Conservation (phyloP, 331 rosid genomes). For the Pyracantha coccinea region DNA sequence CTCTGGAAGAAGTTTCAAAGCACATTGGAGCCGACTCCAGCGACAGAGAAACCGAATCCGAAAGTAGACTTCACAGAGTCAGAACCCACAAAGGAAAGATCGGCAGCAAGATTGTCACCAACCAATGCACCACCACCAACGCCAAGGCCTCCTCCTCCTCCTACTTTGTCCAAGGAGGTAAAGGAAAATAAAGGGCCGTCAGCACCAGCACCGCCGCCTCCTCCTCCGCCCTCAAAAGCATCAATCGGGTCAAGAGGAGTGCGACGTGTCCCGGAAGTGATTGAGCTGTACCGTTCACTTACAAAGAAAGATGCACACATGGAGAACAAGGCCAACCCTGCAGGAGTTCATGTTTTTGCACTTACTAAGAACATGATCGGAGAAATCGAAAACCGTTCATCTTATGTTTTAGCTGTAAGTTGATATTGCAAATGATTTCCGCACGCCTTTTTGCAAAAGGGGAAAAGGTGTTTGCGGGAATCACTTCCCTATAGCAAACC, state of each 20-base stretch:
- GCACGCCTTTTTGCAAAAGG: neutral
- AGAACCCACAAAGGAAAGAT: constrained; percentile 28
- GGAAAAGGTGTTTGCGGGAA: no score
- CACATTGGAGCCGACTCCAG: constrained; percentile 32
- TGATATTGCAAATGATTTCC: neutral
- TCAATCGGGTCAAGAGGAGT: constrained; percentile 45
- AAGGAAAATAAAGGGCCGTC: constrained; percentile 27
- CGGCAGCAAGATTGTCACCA: constrained; percentile 22
- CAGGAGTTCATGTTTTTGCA: constrained; percentile 51
- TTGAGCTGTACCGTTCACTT: constrained; percentile 76
- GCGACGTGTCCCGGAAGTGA: constrained; percentile 84
- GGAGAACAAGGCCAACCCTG: constrained; percentile 39
- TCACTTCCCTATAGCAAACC: no score
- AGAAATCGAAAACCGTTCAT: constrained; percentile 87
- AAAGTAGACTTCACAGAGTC: constrained; percentile 33
- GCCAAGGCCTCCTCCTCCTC: constrained; percentile 33
- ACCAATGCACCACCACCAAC: constrained; percentile 26
- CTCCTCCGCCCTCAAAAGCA: constrained; percentile 55
- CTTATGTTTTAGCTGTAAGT: constrained; percentile 74
- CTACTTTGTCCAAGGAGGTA: constrained; percentile 21
- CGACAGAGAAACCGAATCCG: constrained; percentile 20
- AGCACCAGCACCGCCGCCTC: constrained; percentile 52
- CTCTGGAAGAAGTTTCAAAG: constrained; percentile 89
- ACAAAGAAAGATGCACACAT: constrained; percentile 52
- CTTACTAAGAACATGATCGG: constrained; percentile 91